phyloP scores from a whole-genome alignment of 805 yeast genomes.

The Kuraishia cidri region DNA sequence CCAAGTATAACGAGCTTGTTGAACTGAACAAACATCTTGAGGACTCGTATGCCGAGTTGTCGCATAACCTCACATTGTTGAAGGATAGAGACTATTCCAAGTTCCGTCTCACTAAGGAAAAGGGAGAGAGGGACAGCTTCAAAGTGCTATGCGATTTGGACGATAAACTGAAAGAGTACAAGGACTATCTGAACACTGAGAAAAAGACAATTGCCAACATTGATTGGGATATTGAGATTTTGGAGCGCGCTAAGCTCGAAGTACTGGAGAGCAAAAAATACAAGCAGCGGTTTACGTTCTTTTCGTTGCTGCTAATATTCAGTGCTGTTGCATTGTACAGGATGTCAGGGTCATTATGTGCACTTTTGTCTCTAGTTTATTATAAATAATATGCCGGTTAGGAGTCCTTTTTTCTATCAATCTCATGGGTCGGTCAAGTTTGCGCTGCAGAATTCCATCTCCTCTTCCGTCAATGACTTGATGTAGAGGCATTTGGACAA shows the following conservation, averaged over 20 bases:
- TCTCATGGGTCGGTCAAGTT: conserved; percentile 1
- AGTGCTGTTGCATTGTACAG: too few relatives aligned
- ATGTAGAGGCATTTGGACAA: conserved; percentile 80
- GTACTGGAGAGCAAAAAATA: conserved; percentile 8
- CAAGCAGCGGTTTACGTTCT: conserved; percentile 1
- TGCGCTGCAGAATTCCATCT: conserved; percentile 36
- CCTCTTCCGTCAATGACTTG: conserved; percentile 63
- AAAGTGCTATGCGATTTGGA: conserved; percentile 16
- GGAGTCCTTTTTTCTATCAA: too few relatives aligned
- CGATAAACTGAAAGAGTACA: conserved; percentile 3
- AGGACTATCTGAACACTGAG: conserved; percentile 4
- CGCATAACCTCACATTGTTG: conserved; percentile 16
- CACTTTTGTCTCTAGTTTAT: background rate
- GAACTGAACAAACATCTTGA: conserved; percentile 17
- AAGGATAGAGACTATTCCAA: conserved; percentile 16
- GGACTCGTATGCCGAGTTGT: conserved; percentile 14
- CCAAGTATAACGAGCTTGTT: conserved; percentile 15
- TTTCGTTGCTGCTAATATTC: too few relatives aligned
- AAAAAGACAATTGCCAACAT: conserved; percentile 11
- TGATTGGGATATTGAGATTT: conserved; percentile 11
- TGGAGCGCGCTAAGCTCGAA: conserved; percentile 14
- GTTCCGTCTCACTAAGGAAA: conserved; percentile 7
- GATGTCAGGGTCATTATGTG: too few relatives aligned
- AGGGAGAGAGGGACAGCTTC: conserved; percentile 9
- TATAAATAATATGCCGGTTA: background rate